phyloP scores from a whole-genome alignment of 768 basidiomycete species.

The Cystofilobasidium ferigula region DNA sequence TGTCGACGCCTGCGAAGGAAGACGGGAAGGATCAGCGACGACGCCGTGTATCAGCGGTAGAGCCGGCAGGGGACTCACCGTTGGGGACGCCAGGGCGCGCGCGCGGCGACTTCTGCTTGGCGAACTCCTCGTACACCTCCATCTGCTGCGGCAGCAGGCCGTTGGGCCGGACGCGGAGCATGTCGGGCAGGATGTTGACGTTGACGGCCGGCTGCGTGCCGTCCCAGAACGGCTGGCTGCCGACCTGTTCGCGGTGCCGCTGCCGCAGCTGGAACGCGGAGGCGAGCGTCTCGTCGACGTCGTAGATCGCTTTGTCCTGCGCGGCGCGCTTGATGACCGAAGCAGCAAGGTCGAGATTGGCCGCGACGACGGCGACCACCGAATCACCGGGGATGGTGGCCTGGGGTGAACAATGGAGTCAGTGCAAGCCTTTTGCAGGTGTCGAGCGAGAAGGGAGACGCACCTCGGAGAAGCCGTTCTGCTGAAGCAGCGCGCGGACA shows the following conservation, averaged over 20 bases:
- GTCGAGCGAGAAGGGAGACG: conserved; percentile 16
- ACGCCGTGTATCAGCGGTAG: not conserved
- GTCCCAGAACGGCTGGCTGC: conserved; percentile 81
- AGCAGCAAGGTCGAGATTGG: conserved; percentile 89
- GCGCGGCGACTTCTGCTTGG: conserved; percentile 37
- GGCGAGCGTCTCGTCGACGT: conserved; percentile 82
- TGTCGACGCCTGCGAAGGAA: not conserved
- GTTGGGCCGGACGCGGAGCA: conserved; percentile 67
- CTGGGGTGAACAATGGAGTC: conserved; percentile 31
- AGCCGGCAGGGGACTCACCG: not conserved
- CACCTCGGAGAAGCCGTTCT: conserved; percentile 84
- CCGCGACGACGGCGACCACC: conserved; percentile 62
- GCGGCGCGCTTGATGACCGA: conserved; percentile 92
- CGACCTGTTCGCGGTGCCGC: conserved; percentile 60
- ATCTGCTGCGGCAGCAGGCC: conserved; percentile 74
- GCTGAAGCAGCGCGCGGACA: conserved; percentile 66
- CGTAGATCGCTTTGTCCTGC: conserved; percentile 85
- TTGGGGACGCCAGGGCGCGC: not conserved
- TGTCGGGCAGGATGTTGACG: conserved; percentile 66
- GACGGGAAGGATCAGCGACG: not conserved
- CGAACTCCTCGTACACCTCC: conserved; percentile 91
- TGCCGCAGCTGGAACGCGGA: conserved; percentile 70
- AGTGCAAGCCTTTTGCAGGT: not conserved
- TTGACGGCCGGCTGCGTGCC: conserved; percentile 48
- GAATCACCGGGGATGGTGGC: conserved; percentile 74